Conservation (phyloP, 108 stramenopile species). For the Nitzschia sp. region DNA sequence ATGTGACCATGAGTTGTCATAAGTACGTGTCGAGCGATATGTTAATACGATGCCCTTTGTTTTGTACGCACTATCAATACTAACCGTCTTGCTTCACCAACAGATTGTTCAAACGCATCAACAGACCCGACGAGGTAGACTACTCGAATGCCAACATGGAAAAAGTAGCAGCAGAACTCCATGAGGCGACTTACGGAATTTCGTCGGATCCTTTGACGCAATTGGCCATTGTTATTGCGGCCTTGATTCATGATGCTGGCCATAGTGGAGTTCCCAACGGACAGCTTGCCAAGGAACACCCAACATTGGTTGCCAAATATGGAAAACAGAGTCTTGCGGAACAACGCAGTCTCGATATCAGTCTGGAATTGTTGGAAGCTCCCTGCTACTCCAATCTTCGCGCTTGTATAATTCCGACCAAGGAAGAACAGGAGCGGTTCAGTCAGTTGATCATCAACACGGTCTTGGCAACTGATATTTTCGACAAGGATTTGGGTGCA, state of each 20-base stretch:
- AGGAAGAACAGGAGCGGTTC: constrained; percentile 13
- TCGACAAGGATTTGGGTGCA: constrained; percentile 32
- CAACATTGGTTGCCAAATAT: constrained; percentile 26
- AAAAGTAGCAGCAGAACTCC: constrained; percentile 5
- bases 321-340: constrained; percentile 45
- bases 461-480: constrained; percentile 22
- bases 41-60: too few species aligned
- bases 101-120: constrained; percentile 34
- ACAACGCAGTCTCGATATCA: constrained; percentile 47
- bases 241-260: constrained; percentile 68
- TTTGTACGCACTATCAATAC: too few species aligned
- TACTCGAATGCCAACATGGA: not conserved
- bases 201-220: constrained; percentile 57
- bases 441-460: constrained; percentile 15
- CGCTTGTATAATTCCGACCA: constrained; percentile 1
- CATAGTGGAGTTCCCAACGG: constrained; percentile 54
- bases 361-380: constrained; percentile 40
- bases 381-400: constrained; percentile 33
- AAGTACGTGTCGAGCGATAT: too few species aligned
- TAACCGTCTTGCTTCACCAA: too few species aligned
- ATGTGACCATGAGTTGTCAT: constrained; percentile 46
- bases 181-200: constrained; percentile 44
- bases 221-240: constrained; percentile 53
- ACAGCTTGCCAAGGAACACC: constrained; percentile 46
- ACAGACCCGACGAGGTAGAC: constrained; percentile 9